Base-by-base conservation (phyloP, 768 basidiomycete species). In the Kwoniella mangroviensis region DNA sequence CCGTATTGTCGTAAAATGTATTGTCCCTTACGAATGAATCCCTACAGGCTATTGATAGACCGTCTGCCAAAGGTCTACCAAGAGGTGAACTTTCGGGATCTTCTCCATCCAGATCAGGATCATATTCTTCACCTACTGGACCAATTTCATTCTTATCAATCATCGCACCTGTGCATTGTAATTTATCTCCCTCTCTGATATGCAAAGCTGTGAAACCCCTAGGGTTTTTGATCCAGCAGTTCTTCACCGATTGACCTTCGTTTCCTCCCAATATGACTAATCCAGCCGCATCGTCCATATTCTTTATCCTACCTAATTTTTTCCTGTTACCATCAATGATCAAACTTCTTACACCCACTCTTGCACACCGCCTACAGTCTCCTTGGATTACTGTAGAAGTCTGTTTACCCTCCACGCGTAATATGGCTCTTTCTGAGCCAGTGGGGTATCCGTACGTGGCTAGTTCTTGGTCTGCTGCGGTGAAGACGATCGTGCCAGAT, bases 401-500 rank as follows among this genome's bases (percentile, higher is more conserved):
- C 15, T 75, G 60, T 49, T 79, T 76, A 10, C 77, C 78, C 26
- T 81, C 77, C 13, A 82, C 79, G 0, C 81, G 67, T 12, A 85
- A 69, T 28, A 76, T 72, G 3, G 84, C 84, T 63, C 83, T 72
- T n/a, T 79, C 72, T 4, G 81, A 79, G 17, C 82, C 83, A 13
- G 73, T 72, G 4, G 85, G 85, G 69, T 83, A 84, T 5, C 84
- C 85, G n/a, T 78, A 73, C 0, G 85, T 86, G 15, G 84, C 82
- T 34, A 86, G 71, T 59, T 84, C 82, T 42, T 84, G 84, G 52
- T 80, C 77, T 22, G 82, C 81, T 2, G 83, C 82, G 7, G 80
- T 81, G 73, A 85, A 82, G 42, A 81, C 69, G 74, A 85, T 84
- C 3, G 82, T 74, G 0, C 79, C 75, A 7, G 79, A 73, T 28